These are phyloP conservation scores for Hemisphaericaspora subhashii DNA, from an alignment of 1,139 yeast species.

Conservation along the genomic window DNA sequence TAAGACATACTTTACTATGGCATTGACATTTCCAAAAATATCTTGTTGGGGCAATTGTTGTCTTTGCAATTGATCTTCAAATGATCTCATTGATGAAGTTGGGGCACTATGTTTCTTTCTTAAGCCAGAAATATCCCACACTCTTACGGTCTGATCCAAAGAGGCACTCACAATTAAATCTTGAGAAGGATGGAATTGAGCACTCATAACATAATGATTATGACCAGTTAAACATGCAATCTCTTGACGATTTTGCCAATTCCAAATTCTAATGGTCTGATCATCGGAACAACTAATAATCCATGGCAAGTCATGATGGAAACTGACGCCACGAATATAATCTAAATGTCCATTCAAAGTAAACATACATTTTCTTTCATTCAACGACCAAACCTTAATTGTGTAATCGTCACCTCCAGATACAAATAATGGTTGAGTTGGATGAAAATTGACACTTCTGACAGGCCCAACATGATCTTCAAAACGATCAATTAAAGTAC, in stretches of 20 bases:
- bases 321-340: slow-evolving; percentile 89
- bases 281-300: slow-evolving; percentile 95
- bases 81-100: slow-evolving; percentile 48
- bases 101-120: slow-evolving; percentile 96
- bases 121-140: slow-evolving; percentile 96
- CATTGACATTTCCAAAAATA: slow-evolving; percentile 91
- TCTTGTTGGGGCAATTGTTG: slow-evolving; percentile 82
- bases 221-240: slow-evolving; percentile 98
- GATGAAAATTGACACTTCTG: slow-evolving; percentile 92
- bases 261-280: slow-evolving; percentile 98
- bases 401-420: slow-evolving; percentile 98
- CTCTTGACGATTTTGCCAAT: slow-evolving; percentile 98
- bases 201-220: slow-evolving; percentile 97
- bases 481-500: slow-evolving; percentile 91
- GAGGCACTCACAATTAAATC: slow-evolving; percentile 95
- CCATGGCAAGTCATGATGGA: slow-evolving; percentile 98
- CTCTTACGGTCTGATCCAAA: slow-evolving; percentile 97
- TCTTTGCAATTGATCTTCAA: slow-evolving; percentile 79
- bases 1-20: slow-evolving; percentile 90
- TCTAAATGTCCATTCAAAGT: slow-evolving; percentile 93
- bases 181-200: slow-evolving; percentile 95
- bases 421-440: slow-evolving; percentile 94
- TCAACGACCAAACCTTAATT: slow-evolving; percentile 94
- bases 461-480: slow-evolving; percentile 99
- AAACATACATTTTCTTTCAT: slow-evolving; percentile 86